A percentile compares a stretch with the other conserved stretches of the same genome.
Evolutionary conservation across 2,329 filamentous ascomycete species (phyloP).

Genomic region (Sordariomycetes sp.): DNA sequence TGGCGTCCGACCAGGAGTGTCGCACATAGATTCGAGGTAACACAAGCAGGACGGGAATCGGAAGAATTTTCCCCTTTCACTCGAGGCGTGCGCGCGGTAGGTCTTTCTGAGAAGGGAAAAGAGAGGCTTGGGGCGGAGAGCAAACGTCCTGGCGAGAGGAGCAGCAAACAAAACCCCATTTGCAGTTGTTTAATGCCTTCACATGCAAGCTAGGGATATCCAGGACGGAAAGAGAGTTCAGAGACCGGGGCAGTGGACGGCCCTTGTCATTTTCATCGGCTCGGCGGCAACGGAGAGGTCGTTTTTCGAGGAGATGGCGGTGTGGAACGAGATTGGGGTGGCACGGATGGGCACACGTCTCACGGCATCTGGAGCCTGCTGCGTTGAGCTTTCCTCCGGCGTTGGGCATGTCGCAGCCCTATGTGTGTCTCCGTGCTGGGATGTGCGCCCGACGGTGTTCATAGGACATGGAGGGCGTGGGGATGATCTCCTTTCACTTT

Average conservation of each 20-base stretch:
- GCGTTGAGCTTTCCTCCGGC: background rate
- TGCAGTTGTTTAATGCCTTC: background rate
- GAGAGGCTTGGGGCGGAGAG: background rate
- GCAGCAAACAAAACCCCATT: background rate
- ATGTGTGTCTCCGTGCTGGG: background rate
- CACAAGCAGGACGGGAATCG: background rate
- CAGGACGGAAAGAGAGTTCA: background rate
- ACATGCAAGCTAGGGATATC: background rate
- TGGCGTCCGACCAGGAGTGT: background rate
- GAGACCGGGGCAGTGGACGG: background rate
- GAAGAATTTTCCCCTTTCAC: background rate
- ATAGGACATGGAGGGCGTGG: background rate
- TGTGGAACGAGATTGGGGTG: background rate
- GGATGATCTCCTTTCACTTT: background rate
- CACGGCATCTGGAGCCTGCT: background rate
- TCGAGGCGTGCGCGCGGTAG: background rate
- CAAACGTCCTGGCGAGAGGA: background rate
- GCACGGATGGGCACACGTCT: background rate
- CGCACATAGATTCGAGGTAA: background rate
- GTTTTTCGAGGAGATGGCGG: background rate
- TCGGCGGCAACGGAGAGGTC: background rate
- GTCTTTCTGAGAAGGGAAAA: background rate
- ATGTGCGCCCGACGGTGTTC: background rate
- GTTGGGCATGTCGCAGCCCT: background rate
- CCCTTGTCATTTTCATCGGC: background rate